Conservation (phyloP, 768 basidiomycete genomes). For the Leccinum barrowsii region DNA sequence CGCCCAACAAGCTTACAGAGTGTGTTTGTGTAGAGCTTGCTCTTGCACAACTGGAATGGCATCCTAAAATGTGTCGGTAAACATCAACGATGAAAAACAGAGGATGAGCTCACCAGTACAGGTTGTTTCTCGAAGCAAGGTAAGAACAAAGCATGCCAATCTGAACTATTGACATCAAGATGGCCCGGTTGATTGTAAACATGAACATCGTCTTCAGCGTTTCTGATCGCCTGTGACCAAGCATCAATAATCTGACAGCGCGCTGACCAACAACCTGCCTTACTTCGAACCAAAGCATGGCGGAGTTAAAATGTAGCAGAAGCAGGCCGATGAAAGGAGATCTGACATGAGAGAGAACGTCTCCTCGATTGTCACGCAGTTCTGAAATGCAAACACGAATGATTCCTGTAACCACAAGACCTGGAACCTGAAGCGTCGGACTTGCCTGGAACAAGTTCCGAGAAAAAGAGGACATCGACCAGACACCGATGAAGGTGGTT, state of each 20-base stretch:
- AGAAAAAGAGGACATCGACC: slow-evolving; percentile 3
- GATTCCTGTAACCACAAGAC: background rate
- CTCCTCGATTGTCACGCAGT: slow-evolving; percentile 10
- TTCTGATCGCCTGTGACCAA: slow-evolving; percentile 10
- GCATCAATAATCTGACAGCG: background rate
- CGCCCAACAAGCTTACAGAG: slow-evolving; percentile 10
- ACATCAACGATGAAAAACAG: background rate
- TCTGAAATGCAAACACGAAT: slow-evolving; percentile 1
- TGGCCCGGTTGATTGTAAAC: slow-evolving; percentile 17
- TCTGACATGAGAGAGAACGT: slow-evolving; percentile 13
- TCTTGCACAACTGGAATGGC: slow-evolving; percentile 23
- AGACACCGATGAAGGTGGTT: slow-evolving; percentile 9
- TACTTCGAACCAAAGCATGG: slow-evolving; percentile 6
- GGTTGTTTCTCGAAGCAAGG: slow-evolving; percentile 6
- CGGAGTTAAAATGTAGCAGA: slow-evolving; percentile 14
- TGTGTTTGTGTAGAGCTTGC: slow-evolving; percentile 23
- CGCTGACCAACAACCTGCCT: background rate
- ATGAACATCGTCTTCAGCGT: slow-evolving; percentile 13
- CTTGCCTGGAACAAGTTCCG: slow-evolving; percentile 8
- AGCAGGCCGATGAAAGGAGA: slow-evolving; percentile 10
- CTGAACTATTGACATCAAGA: slow-evolving; percentile 17
- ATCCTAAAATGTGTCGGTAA: slow-evolving; percentile 8
- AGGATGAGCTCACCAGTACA: slow-evolving; percentile 15
- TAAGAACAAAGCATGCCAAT: slow-evolving; percentile 16
- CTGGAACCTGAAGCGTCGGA: background rate